Evolutionary conservation across 495 filamentous ascomycete genomes (phyloP), one percentile per base, ranked within the genome.

Genomic region (Stereocaulon alpinum): DNA sequence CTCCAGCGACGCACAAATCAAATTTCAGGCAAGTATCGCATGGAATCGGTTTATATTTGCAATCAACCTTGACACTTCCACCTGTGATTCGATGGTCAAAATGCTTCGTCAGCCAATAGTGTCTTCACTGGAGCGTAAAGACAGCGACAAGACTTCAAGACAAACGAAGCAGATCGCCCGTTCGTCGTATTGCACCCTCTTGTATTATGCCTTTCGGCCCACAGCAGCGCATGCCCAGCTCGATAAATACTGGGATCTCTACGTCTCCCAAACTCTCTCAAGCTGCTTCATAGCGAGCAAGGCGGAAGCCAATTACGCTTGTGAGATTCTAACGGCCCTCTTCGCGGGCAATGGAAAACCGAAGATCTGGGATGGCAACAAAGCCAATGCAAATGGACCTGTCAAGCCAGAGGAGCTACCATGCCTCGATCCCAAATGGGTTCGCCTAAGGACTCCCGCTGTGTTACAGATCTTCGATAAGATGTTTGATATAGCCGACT

Each of bases 151-250:
- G 58, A 73, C 77, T 15, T 73, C 77, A 6, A 77, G 82, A 29
- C 75, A 81, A 22, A 70, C 81, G 7, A 79, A 80, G 12, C 80
- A 81, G 51, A 72, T 82, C 1, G 82, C 86, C 17, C 64, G 90
- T 40, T 77, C 79, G 2, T 87, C 85, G 41, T 83, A 92, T 57
- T 86, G 85, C 65, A 87, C 85, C 52, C 74, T 97, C 0, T 77
- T 95, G 1, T 96, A 96, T 70, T 96, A 96, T 67, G 75, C 86
- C 1, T 85, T 97, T 60, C 83, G 83, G 24, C 90, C 92, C 5
- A 82, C 77, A 17, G 76, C 82, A 7, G 71, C 77, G 18, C 66
- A 73, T 17, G 71, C 76, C 17, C 82, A 88, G 56, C 72, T 92
- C 11, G 88, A 91, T 61, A 68, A 75, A 0, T 86, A 86, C 45